A percentile compares a stretch with the other conserved stretches of the same genome.
These are phyloP conservation scores for Penstemon eatonii DNA, from an alignment of 257 asterid genomes.

Conservation along the genomic window DNA sequence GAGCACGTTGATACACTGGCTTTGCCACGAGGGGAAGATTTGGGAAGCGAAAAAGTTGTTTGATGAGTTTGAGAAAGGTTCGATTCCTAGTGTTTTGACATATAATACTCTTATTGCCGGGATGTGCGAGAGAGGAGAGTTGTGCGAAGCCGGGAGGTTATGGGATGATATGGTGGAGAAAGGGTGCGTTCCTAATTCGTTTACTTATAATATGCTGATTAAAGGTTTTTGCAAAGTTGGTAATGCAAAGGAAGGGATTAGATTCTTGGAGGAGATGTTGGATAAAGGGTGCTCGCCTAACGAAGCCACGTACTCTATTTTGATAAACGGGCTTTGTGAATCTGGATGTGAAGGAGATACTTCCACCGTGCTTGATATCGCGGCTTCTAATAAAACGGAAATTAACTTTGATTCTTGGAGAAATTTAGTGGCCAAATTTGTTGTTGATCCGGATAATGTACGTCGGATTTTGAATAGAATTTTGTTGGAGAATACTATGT, in stretches of 20 bases:
- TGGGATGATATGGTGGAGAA: slow-evolving; percentile 94
- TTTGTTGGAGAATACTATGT: slow-evolving; percentile 25
- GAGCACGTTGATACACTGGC: slow-evolving; percentile 80
- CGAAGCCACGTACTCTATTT: slow-evolving; percentile 59
- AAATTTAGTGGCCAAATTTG: slow-evolving; percentile 35
- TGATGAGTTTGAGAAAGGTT: slow-evolving; percentile 76
- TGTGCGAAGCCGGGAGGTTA: slow-evolving; percentile 83
- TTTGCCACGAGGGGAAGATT: slow-evolving; percentile 77
- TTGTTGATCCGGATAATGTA: slow-evolving; percentile 21
- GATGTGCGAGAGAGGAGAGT: slow-evolving; percentile 81
- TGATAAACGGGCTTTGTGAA: slow-evolving; percentile 54
- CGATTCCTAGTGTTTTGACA: slow-evolving; percentile 72
- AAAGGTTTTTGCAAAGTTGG: slow-evolving; percentile 76
- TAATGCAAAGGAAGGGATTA: slow-evolving; percentile 61
- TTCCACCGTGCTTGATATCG: slow-evolving; percentile 44
- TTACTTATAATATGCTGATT: slow-evolving; percentile 71
- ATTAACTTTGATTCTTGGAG: slow-evolving; percentile 45
- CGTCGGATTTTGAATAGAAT: slow-evolving; percentile 30
- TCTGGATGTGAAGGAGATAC: slow-evolving; percentile 48
- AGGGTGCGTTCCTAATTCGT: slow-evolving; percentile 72
- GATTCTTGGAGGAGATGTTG: slow-evolving; percentile 81
- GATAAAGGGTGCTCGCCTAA: slow-evolving; percentile 53
- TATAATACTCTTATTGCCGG: slow-evolving; percentile 80
- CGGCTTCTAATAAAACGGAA: slow-evolving; percentile 40
- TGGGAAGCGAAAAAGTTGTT: slow-evolving; percentile 76